These are phyloP conservation scores for Rubia yunnanensis DNA, from an alignment of 257 asterid species.

Conservation along the genomic window DNA sequence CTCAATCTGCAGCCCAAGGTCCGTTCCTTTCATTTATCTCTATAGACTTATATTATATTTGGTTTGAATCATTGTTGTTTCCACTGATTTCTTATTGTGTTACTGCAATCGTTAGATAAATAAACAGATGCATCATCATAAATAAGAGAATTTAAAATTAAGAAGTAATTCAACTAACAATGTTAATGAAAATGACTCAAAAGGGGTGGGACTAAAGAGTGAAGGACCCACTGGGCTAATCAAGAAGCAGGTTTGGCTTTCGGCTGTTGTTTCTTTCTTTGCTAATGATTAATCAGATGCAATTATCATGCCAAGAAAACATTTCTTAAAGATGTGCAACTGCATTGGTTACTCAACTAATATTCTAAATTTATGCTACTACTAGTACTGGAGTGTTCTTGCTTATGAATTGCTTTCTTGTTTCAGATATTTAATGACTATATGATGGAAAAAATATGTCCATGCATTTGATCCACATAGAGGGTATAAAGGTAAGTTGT, in stretches of 20 bases:
- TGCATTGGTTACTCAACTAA: too few species aligned
- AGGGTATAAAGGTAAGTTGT: too few species aligned
- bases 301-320: background rate
- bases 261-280: constrained; percentile 1
- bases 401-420: background rate
- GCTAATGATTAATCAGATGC: background rate
- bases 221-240: constrained; percentile 32
- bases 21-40: too few species aligned
- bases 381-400: background rate
- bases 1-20: too few species aligned
- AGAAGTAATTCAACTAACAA: constrained; percentile 20
- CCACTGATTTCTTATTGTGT: too few species aligned
- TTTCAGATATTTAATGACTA: background rate
- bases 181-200: constrained; percentile 27
- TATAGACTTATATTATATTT: too few species aligned
- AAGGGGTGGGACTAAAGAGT: too few species aligned
- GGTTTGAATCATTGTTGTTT: too few species aligned
- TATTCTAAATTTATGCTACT: background rate
- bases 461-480: too few species aligned
- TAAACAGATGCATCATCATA: constrained; percentile 41
- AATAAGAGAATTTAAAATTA: constrained; percentile 27
- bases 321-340: background rate
- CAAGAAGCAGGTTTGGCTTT: constrained; percentile 41
- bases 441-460: too few species aligned
- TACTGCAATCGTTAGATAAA: too few species aligned